Evolutionary conservation across 768 basidiomycete species (phyloP).

Genomic region (Boletus subparvulus): DNA sequence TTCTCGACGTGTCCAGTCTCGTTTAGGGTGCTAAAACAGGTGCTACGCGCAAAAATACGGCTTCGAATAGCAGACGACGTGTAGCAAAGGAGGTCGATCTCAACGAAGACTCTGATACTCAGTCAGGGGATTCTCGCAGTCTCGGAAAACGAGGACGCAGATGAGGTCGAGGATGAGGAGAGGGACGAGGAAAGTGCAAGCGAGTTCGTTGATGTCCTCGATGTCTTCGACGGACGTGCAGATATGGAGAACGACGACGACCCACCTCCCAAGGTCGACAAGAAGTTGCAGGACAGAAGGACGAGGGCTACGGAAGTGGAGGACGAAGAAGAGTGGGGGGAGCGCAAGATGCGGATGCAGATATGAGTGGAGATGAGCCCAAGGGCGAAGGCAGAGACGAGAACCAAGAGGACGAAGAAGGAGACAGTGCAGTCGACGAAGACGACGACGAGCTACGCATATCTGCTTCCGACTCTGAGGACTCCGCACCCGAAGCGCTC

Average conservation of each 20-base stretch:
- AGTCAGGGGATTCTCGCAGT: conserved; percentile 19
- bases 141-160: conserved; percentile 31
- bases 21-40: conserved; percentile 25
- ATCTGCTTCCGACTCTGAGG: conserved; percentile 48
- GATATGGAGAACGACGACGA: conserved; percentile 29
- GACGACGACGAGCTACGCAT: conserved; percentile 50
- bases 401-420: too few species aligned
- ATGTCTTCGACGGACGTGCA: conserved; percentile 64
- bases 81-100: conserved; percentile 59
- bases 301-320: conserved; percentile 56
- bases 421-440: conserved; percentile 26
- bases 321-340: conserved; percentile 29
- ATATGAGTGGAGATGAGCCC: conserved; percentile 38
- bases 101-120: conserved; percentile 52
- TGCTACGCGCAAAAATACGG: conserved; percentile 20
- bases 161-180: conserved; percentile 43
- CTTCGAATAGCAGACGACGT: conserved; percentile 22
- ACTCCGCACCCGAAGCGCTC: conserved; percentile 53
- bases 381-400: conserved; percentile 36
- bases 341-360: conserved; percentile 24
- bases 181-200: conserved; percentile 49
- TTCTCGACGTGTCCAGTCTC: neutral
- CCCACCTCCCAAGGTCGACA: conserved; percentile 9
- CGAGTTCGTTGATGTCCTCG: conserved; percentile 63
- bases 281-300: conserved; percentile 33